phyloP scores from a whole-genome alignment of 177 flowering plant genomes.

The Tripterygium wilfordii region DNA sequence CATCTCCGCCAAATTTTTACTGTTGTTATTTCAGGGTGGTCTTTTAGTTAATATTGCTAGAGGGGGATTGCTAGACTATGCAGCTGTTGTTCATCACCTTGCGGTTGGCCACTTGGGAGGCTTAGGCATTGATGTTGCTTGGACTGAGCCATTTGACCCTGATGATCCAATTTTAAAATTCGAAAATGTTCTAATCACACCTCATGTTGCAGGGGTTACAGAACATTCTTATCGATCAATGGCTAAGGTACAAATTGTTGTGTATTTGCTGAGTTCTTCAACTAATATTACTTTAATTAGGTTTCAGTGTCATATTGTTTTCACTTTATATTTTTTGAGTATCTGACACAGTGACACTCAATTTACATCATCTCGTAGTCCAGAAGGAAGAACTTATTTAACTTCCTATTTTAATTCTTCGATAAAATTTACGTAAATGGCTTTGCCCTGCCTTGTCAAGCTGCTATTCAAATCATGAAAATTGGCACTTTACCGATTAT shows the following conservation, averaged over 20 bases:
- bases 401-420: too few relatives aligned
- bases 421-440: too few relatives aligned
- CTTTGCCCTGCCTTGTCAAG: too few relatives aligned
- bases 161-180: conserved; percentile 66
- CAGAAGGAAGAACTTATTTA: too few relatives aligned
- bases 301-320: too few relatives aligned
- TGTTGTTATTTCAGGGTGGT: conserved; percentile 49
- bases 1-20: too few relatives aligned
- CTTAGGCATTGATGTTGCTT: conserved; percentile 85
- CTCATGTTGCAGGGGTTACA: conserved; percentile 91
- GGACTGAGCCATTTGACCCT: conserved; percentile 94
- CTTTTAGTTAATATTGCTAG: conserved; percentile 80
- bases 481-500: neutral
- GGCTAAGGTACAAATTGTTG: conserved; percentile 65
- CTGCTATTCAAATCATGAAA: too few relatives aligned
- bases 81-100: conserved; percentile 50
- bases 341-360: too few relatives aligned
- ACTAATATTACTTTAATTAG: too few relatives aligned
- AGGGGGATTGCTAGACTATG: conserved; percentile 78
- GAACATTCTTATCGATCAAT: conserved; percentile 70
- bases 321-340: too few relatives aligned
- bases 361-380: too few relatives aligned
- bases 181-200: conserved; percentile 77
- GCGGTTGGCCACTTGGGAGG: conserved; percentile 86
- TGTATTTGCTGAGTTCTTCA: neutral